phyloP scores from a whole-genome alignment of 2,329 filamentous ascomycete genomes.

The Elsinoe ampelina region DNA sequence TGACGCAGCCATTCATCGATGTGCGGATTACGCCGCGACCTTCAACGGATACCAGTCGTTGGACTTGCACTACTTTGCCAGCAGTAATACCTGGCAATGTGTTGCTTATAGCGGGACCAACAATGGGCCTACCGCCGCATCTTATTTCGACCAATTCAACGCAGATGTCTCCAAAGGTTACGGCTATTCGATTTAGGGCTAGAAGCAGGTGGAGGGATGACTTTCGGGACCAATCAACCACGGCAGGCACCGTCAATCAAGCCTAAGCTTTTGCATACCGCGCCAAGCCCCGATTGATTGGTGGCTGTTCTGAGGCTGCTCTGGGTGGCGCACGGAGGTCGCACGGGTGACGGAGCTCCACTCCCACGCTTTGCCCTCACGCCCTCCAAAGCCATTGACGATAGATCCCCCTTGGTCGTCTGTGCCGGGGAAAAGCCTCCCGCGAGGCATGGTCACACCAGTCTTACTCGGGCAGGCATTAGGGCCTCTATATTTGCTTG shows the following conservation, averaged over 20 bases:
- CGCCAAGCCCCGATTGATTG: conserved; percentile 7
- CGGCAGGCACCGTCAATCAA: background rate
- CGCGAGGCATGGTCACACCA: background rate
- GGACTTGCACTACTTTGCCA: background rate
- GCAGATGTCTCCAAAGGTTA: background rate
- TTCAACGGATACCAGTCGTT: conserved; percentile 4
- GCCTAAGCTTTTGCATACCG: conserved; percentile 7
- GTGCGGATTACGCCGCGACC: background rate
- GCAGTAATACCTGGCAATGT: background rate
- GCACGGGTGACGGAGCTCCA: background rate
- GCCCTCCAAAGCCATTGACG: background rate
- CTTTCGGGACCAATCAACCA: conserved; percentile 6
- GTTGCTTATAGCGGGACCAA: background rate
- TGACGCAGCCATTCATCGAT: conserved; percentile 1
- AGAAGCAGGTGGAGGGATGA: background rate
- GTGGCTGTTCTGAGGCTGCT: background rate
- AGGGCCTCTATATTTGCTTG: background rate
- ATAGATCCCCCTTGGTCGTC: background rate
- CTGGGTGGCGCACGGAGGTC: background rate
- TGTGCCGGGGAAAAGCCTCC: background rate
- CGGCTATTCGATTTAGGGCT: background rate
- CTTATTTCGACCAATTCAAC: conserved; percentile 1
- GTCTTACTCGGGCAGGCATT: background rate
- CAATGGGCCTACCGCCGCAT: background rate
- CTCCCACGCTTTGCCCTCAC: background rate